Base-by-base conservation (phyloP, 2,329 filamentous ascomycete genomes). In the Stagonosporopsis cucurbitacearum region DNA sequence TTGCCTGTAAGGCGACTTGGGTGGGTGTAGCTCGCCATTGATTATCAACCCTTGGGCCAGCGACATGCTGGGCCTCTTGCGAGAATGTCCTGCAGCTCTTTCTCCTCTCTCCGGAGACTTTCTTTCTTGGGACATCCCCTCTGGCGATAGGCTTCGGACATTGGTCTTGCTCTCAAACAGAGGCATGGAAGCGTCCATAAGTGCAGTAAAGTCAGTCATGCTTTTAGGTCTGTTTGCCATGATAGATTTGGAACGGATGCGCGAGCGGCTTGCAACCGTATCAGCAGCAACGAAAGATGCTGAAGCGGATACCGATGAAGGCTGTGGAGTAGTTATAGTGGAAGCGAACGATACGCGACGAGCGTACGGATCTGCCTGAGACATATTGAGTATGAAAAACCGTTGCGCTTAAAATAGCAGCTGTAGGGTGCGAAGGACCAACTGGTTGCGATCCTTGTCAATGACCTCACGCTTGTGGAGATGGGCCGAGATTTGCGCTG, bases 31-130 rank as follows among this genome's bases (percentile, higher is more conserved):
- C 33, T 73, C 71, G 28, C 50, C 59, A 13, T 68, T 67, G 68
- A 75, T 73, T 44, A 74, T 75, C 54, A 75, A 49, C 12, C 72
- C 72, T n/a, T 70, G 66, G 8, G 72, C 72, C 47, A 75, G 66
- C 43, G 70, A 73, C 39, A 75, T 69, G 50, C 65, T 69, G 11
- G 66, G 66, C 54, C 69, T 73, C 62, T 72, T 73, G 30, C 70
- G 60, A 22, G 59, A 59, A 17, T 60, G 44, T 12, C 62, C 63
- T 13, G 50, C 32, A 9, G 50, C 49, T 28, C 44, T 50, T 36
- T 59, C 60, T n/a, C 64, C 40, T 8, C 49, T 50, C 26, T 59
- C 61, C 3, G 66, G 62, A 20, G 65, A 67, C 54, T 61, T 67
- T 5, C 64, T 48, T n/a, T 66, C 63, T 15, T 63, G 66, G 13